Percentiles rank a stretch among this genome's conserved stretches.
Conservation (phyloP, 768 basidiomycete species). For the Boletus sensibilis region DNA sequence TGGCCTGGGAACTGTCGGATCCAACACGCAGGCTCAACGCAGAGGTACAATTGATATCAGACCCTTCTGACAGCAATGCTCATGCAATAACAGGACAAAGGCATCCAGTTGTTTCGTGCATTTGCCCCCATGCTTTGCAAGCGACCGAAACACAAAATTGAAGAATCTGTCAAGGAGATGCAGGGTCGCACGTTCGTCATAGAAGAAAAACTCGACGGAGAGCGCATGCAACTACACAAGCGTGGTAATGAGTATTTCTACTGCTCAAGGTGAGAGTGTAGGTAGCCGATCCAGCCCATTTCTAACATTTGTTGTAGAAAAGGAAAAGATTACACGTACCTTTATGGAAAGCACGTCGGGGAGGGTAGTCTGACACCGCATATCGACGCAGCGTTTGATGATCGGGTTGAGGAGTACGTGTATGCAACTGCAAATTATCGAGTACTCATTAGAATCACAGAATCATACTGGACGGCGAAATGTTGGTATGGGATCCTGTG, state of each 20-base stretch:
- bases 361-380: slow-evolving; percentile 86
- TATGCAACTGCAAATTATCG: neutral
- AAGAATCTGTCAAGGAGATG: slow-evolving; percentile 85
- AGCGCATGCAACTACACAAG: slow-evolving; percentile 94
- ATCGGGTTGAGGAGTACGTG: slow-evolving; percentile 76
- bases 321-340: slow-evolving; percentile 85
- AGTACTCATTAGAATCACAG: slow-evolving; percentile 40
- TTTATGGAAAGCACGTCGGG: slow-evolving; percentile 85
- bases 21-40: slow-evolving; percentile 62
- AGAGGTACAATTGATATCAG: slow-evolving; percentile 38
- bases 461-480: slow-evolving; percentile 94
- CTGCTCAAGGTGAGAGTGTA: slow-evolving; percentile 68
- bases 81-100: slow-evolving; percentile 64
- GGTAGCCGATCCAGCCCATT: neutral
- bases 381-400: slow-evolving; percentile 74
- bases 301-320: slow-evolving; percentile 51
- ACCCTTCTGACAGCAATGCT: neutral
- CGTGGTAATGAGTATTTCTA: slow-evolving; percentile 89
- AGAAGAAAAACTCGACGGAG: slow-evolving; percentile 97
- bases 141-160: slow-evolving; percentile 76
- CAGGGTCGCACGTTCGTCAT: slow-evolving; percentile 76
- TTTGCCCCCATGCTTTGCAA: slow-evolving; percentile 97
- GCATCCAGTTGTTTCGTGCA: slow-evolving; percentile 75
- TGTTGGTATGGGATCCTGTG: slow-evolving; percentile 96
- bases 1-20: slow-evolving; percentile 87